Evolutionary conservation across 1,139 yeast species (phyloP).

Genomic region (Kurtzmaniella quercitrusa): DNA sequence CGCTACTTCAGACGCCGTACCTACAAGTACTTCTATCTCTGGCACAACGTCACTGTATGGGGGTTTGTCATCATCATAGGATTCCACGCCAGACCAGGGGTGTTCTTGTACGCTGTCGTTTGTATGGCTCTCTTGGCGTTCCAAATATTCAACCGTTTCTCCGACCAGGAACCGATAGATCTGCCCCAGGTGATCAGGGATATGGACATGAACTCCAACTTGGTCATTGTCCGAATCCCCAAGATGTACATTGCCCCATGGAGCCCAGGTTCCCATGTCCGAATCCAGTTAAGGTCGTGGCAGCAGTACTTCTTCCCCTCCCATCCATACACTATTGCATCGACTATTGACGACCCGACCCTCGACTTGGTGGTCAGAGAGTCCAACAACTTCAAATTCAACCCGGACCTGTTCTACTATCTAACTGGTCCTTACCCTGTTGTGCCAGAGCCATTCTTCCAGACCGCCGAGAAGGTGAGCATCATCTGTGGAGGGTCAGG

Average conservation of each 20-base stretch:
- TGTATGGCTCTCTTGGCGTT: constrained; percentile 17
- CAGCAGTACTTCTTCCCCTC: constrained; percentile 20
- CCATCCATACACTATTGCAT: constrained; percentile 38
- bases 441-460: constrained; percentile 21
- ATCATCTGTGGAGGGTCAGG: constrained; percentile 88
- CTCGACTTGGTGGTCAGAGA: constrained; percentile 24
- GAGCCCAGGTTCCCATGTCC: constrained; percentile 35
- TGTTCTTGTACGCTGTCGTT: constrained; percentile 18
- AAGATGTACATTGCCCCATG: constrained; percentile 21
- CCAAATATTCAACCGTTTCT: constrained; percentile 22
- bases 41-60: constrained; percentile 30
- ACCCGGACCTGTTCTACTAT: constrained; percentile 12
- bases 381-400: constrained; percentile 15
- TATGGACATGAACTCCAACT: constrained; percentile 14
- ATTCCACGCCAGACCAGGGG: constrained; percentile 45
- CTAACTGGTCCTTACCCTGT: constrained; percentile 29
- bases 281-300: constrained; percentile 23
- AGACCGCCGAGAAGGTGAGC: constrained; percentile 47
- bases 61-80: constrained; percentile 26
- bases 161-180: constrained; percentile 3
- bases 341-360: constrained; percentile 13
- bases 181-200: constrained; percentile 1
- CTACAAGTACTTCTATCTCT: constrained; percentile 29
- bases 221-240: constrained; percentile 22
- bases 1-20: constrained; percentile 21